Evolutionary conservation across 345 rosid species (phyloP), one percentile per base, ranked within the genome.

Genomic region (Hirschfeldia incana): DNA sequence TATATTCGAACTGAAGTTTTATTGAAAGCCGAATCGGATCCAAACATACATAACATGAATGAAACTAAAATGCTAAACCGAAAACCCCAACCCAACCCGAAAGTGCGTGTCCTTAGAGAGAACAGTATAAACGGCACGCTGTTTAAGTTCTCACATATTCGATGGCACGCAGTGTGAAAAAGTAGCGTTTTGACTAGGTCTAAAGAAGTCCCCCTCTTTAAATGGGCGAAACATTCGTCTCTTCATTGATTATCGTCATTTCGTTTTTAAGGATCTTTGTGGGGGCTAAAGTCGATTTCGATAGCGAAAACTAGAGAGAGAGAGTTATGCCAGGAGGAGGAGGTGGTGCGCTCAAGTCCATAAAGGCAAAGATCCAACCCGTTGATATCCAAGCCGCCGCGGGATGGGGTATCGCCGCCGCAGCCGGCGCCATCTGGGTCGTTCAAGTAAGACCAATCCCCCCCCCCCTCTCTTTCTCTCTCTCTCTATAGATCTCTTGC

Each of bases 341-440:
- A 76, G 42, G 87, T 0, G 46, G 87, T 51, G 58, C 6, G 82
- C 76, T 83, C 79, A 91, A 90, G 67, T 73, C 79, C 65, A 60
- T 86, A 5, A 85, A 67, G 76, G 92, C 95, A 1, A 85, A 79
- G 84, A 36, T 81, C n/a, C 97, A 92, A 57, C 12, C 89, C 57
- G 39, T 67, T 0, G 91, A 94, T 78, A 65, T 91, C 70, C 90
- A 87, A 74, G 89, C 98, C 65, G 94, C 89, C 73, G 95, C 85
- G 74, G 73, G 80, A 34, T 92, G 98, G 99, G 99, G 98, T 28
- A 78, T 90, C 81, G 97, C 92, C 59, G 98, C 96, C 81, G 78
- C 75, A 67, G 74, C 93, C 64, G 81, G 88, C 2, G 99, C 92
- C 49, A 80, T 95, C 73, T 95, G 84, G 84, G 29, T 95, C 80